Evolutionary conservation across 805 yeast genomes (phyloP).

Genomic region (Saccharomycopsis capsularis): DNA sequence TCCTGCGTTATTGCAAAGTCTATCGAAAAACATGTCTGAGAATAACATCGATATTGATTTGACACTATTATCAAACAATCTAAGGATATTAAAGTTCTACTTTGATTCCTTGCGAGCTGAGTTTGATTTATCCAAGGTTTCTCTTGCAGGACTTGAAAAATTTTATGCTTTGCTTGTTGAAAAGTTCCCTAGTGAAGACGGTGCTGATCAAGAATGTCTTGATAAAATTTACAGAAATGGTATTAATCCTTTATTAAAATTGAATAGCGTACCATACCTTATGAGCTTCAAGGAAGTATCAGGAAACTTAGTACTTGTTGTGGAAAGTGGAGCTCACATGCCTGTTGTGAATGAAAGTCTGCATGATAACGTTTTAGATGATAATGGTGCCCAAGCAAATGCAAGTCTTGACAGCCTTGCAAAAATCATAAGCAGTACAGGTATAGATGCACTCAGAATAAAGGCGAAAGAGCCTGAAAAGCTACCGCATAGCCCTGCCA

Average conservation of each 20-base stretch:
- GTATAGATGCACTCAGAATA: too few relatives aligned
- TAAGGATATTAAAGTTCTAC: background rate
- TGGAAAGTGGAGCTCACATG: background rate
- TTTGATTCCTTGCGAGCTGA: background rate
- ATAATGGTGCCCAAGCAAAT: too few relatives aligned
- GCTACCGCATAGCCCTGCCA: too few relatives aligned
- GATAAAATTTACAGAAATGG: slow-evolving; percentile 1
- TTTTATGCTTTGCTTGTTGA: background rate
- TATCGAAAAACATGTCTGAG: too few relatives aligned
- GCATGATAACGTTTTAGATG: too few relatives aligned
- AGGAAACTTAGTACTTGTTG: slow-evolving; percentile 2
- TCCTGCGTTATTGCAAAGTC: background rate
- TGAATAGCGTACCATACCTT: background rate
- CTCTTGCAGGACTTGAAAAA: background rate
- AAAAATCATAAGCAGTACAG: too few relatives aligned
- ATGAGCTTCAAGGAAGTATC: slow-evolving; percentile 3
- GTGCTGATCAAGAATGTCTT: background rate
- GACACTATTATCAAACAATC: background rate
- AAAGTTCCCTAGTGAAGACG: background rate
- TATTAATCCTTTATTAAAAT: slow-evolving; percentile 3
- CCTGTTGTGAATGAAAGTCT: background rate
- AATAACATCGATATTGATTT: background rate
- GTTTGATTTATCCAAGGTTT: background rate
- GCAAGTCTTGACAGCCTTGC: too few relatives aligned
- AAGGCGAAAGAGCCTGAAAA: too few relatives aligned